Conservation (phyloP, 805 yeast genomes). For the Zygosaccharomyces bailii region DNA sequence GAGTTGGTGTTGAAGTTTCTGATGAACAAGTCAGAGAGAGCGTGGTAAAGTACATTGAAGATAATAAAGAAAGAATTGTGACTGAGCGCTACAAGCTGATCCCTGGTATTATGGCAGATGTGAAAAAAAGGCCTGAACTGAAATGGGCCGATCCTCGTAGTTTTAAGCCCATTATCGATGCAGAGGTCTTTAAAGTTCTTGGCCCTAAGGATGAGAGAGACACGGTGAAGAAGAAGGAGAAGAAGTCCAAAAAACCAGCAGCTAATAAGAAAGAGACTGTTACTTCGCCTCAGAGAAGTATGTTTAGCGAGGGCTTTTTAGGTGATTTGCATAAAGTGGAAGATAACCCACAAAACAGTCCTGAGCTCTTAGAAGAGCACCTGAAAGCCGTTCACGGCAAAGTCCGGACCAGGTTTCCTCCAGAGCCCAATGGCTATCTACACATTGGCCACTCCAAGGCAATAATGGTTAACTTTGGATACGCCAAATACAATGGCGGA, state of each 20-base stretch:
- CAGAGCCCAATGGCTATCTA: constrained; percentile 98
- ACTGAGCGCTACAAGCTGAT: constrained; percentile 76
- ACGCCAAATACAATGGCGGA: constrained; percentile 82
- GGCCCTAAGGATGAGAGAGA: constrained; percentile 99
- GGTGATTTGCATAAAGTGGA: constrained; percentile 96
- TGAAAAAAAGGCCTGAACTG: constrained; percentile 67
- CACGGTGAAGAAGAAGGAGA: constrained; percentile 67
- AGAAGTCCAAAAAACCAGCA: constrained; percentile 39
- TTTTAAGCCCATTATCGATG: constrained; percentile 86
- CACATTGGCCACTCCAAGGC: constrained; percentile 99
- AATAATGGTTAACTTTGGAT: constrained; percentile 97
- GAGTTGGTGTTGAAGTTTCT: constrained; percentile 75
- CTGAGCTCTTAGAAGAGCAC: constrained; percentile 80
- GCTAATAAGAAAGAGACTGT: constrained; percentile 21
- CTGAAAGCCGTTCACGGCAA: constrained; percentile 71
- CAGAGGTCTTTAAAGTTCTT: constrained; percentile 59
- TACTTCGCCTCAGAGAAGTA: constrained; percentile 48
- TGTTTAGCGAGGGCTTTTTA: constrained; percentile 93
- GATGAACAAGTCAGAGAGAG: constrained; percentile 58
- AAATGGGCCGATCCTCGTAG: constrained; percentile 90
- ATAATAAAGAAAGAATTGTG: constrained; percentile 55
- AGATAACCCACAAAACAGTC: constrained; percentile 86
- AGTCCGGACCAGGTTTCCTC: constrained; percentile 91
- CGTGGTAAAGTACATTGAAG: constrained; percentile 57
- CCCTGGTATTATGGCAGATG: constrained; percentile 71